Evolutionary conservation across 2,329 filamentous ascomycete species (phyloP), one percentile per base, ranked within the genome.

Genomic region (Penicillium sp.): DNA sequence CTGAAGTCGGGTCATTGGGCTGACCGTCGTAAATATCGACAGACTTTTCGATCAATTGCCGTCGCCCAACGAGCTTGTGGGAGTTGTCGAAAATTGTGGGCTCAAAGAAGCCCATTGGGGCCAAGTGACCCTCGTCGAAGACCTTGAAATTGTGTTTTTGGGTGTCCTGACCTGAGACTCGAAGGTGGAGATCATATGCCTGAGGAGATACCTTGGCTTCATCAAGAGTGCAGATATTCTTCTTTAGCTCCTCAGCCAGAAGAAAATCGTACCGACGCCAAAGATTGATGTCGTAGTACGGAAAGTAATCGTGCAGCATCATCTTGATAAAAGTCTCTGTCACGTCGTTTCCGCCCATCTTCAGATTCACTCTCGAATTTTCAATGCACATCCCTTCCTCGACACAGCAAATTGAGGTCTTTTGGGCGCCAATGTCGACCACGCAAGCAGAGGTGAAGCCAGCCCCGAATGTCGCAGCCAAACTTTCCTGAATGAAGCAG

Each of bases 251-350:
- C 68, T 98, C 93, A 1, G 91, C 91, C 25, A 98, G 77, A 34
- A 97, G 72, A 58, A 91, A 96, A 66, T 98, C 93, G 62, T 96
- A 94, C 41, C 93, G 82, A 46, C 90, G 81, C 66, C 83, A 84
- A 27, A 98, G 76, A 64, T 98, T 95, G 71, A 98, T 94, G 18
- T 96, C 90, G 41, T 86, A 80, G 66, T 98, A 98, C 4, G 94
- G 91, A 60, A 98, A 96, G 61, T 93, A 86, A 66, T 96, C 90
- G 69, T 86, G 90, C 2, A 98, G 81, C 86, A 97, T 90, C 91
- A 97, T 97, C 72, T 93, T 95, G 66, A 95, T 79, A 62, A 98
- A 96, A 0, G 88, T 87, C 60, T 95, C 89, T 0, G 93, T 97
- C 34, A 97, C 86, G 67, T 98, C 93, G 60, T 80, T 84, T 1